Conservation (phyloP, 768 basidiomycete species). For the Suillus subalutaceus region DNA sequence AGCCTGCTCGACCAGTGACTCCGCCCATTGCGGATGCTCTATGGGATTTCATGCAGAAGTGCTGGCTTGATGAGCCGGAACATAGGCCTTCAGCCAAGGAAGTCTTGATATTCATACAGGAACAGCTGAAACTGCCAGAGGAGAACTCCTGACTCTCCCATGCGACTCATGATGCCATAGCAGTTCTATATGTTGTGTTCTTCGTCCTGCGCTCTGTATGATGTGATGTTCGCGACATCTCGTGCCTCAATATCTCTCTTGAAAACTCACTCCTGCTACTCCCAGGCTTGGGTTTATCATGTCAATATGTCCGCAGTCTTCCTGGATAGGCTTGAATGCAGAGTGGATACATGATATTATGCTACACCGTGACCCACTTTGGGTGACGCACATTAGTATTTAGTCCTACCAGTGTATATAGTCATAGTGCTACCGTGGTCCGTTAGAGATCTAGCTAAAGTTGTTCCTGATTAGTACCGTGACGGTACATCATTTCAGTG, state of each 20-base stretch:
- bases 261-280: neutral
- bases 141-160: neutral
- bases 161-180: neutral
- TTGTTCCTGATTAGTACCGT: too few species aligned
- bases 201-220: neutral
- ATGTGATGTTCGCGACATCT: neutral
- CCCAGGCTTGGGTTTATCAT: too few species aligned
- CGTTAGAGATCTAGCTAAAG: too few species aligned
- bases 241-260: neutral
- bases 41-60: slow-evolving; percentile 12
- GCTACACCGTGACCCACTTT: neutral
- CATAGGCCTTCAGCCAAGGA: slow-evolving; percentile 6
- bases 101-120: neutral
- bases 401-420: neutral
- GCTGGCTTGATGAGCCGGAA: slow-evolving; percentile 17
- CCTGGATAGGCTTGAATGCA: neutral
- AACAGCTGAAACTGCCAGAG: slow-evolving; percentile 11
- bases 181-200: slow-evolving; percentile 2
- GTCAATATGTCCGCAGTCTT: too few species aligned
- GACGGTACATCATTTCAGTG: too few species aligned
- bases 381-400: neutral
- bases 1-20: neutral
- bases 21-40: neutral
- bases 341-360: too few species aligned
- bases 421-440: too few species aligned